Evolutionary conservation across 192 early-diverging fungal genomes (phyloP).

Genomic region (Phlyctochytrium bullatum): DNA sequence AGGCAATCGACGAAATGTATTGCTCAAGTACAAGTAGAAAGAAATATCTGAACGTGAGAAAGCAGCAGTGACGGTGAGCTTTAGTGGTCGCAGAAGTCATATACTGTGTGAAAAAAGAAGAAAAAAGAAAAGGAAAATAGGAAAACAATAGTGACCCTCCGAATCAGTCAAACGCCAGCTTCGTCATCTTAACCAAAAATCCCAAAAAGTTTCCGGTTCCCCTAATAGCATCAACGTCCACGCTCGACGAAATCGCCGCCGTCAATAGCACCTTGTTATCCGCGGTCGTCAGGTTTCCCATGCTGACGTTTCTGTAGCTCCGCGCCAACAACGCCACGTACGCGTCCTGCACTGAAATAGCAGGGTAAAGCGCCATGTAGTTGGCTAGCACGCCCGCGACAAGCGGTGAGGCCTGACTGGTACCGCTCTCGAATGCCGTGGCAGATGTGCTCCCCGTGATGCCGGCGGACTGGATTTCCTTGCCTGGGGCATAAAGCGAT

Average conservation of each 20-base stretch:
- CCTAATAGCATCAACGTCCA: not conserved
- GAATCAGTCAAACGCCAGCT: not conserved
- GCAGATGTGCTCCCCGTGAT: not conserved
- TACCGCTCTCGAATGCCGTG: conserved; percentile 5
- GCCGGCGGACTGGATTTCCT: conserved; percentile 42
- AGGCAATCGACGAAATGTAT: too few relatives aligned
- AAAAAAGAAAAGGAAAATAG: not conserved
- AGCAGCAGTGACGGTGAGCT: too few relatives aligned
- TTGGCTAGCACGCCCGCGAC: conserved; percentile 73
- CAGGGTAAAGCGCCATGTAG: not conserved
- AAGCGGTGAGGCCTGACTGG: conserved; percentile 60
- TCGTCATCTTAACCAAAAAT: not conserved
- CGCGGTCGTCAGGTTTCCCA: not conserved
- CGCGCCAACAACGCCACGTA: not conserved
- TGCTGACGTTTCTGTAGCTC: not conserved
- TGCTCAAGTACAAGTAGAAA: too few relatives aligned
- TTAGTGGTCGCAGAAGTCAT: too few relatives aligned
- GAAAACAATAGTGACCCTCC: not conserved
- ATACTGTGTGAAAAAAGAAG: too few relatives aligned
- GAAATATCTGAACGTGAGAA: too few relatives aligned
- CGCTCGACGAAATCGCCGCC: not conserved
- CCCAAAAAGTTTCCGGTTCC: not conserved
- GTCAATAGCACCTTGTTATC: not conserved
- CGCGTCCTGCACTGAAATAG: not conserved
- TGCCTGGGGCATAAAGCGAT: conserved; percentile 62